Base-by-base conservation (phyloP, 2,329 filamentous ascomycete genomes). In the Knufia fluminis region DNA sequence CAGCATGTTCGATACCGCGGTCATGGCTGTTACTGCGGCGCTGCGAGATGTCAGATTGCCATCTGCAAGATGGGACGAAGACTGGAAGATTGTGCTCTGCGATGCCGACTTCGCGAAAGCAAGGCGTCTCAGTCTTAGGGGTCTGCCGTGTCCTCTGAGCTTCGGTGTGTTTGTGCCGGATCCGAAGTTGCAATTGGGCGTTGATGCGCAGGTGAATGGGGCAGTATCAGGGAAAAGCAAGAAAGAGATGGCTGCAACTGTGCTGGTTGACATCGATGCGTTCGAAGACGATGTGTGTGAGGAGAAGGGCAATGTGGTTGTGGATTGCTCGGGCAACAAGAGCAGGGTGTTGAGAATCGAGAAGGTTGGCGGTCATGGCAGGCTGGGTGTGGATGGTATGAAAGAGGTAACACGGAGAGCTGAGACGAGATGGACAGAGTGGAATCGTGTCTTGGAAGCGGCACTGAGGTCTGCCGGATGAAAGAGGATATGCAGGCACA, bases 211-310 rank as follows among this genome's bases (percentile, higher is more conserved):
- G 31, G 48, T 31, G 6, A 42, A 49, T n/a, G 52, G 66, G 63
- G 56, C 68, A 65, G 42, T 61, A 64, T 2, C 66, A 68, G 58
- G 74, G 68, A 56, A 75, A 72, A 61, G 75, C 73, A 62, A 52
- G 49, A 60, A 57, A 52, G 64, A 63, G 55, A 61, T 60, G 45
- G 62, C 60, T 57, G 59, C 62, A 53, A 94, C 89, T 87, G 71
- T 96, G 2, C 68, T 98, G 50, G 79, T 85, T 4, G 92, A 98
- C 68, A 88, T 88, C 2, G 92, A 98, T 69, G 79, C 81, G 19
- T 83, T 94, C 58, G 92, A 98, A 70, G 92, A 97, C 70, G 79
- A 77, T 7, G 68, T 94, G 38, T 94, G 88, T 62, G 75, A 82
- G 53, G 92, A 98, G 73, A 77, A 69, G n/a, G 72, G 92, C n/a